These are phyloP conservation scores for Cercospora zeae-maydis DNA, from an alignment of 2,329 filamentous ascomycete genomes.

Conservation along the genomic window DNA sequence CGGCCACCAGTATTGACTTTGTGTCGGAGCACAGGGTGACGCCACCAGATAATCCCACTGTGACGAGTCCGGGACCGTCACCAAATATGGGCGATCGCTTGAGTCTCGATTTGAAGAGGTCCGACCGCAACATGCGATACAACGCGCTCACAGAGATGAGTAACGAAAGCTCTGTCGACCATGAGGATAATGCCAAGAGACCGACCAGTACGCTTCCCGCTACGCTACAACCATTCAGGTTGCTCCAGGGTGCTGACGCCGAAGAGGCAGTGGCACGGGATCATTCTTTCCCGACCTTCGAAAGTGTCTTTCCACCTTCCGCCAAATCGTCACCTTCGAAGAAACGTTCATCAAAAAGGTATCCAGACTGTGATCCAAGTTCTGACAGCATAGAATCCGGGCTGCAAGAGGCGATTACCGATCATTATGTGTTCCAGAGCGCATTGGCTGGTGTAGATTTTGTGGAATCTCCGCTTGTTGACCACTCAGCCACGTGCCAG, in stretches of 20 bases:
- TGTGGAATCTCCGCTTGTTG: background rate
- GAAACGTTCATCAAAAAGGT: background rate
- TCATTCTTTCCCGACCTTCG: background rate
- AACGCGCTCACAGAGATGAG: conserved; percentile 23
- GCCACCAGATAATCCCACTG: conserved; percentile 4
- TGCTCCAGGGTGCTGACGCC: background rate
- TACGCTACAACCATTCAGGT: background rate
- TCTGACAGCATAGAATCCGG: conserved; percentile 19
- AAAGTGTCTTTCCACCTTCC: conserved; percentile 1
- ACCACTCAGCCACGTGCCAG: background rate
- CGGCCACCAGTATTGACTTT: background rate
- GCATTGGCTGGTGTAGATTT: conserved; percentile 18
- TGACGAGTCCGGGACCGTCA: conserved; percentile 9
- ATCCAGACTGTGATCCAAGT: conserved; percentile 1
- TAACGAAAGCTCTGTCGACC: background rate
- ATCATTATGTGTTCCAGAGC: conserved; percentile 21
- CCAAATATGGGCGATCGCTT: conserved; percentile 27
- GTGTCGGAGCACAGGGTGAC: background rate
- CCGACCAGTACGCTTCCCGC: background rate
- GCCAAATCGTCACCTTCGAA: background rate
- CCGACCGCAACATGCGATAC: conserved; percentile 30
- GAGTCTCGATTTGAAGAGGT: conserved; percentile 27
- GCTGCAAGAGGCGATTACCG: conserved; percentile 18
- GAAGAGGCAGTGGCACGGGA: background rate
- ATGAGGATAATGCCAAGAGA: background rate